These are phyloP conservation scores for Aaosphaeria arxii DNA, from an alignment of 2,329 filamentous ascomycete genomes.

Conservation along the genomic window DNA sequence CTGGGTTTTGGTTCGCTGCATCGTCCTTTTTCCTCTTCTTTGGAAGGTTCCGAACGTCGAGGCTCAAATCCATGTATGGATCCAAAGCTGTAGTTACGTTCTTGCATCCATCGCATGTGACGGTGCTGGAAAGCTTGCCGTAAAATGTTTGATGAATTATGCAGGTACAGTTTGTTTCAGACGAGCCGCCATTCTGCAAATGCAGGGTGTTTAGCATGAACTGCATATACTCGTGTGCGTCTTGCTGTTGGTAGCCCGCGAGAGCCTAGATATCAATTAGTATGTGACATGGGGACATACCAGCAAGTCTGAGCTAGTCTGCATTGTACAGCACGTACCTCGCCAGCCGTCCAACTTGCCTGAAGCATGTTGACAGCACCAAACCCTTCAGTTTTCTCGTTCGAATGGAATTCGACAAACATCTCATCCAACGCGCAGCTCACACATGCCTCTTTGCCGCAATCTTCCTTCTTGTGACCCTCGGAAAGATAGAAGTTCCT, in stretches of 20 bases:
- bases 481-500: conserved; percentile 90
- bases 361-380: conserved; percentile 86
- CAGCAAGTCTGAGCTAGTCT: no score
- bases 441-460: conserved; percentile 56
- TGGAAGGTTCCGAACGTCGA: conserved; percentile 74
- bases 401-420: conserved; percentile 62
- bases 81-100: conserved; percentile 81
- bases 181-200: conserved; percentile 64
- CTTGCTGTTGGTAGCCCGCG: conserved; percentile 91
- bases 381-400: conserved; percentile 82
- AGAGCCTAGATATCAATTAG: conserved; percentile 27
- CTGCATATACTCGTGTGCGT: conserved; percentile 96
- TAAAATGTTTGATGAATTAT: conserved; percentile 95
- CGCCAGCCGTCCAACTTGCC: conserved; percentile 83
- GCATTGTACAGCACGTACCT: conserved; percentile 42
- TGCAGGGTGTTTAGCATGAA: conserved; percentile 92
- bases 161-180: conserved; percentile 64
- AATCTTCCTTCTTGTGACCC: conserved; percentile 77
- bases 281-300: background rate
- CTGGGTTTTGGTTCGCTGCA: conserved; percentile 3
- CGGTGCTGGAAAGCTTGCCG: conserved; percentile 84
- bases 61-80: conserved; percentile 84
- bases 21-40: conserved; percentile 58
- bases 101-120: conserved; percentile 84
- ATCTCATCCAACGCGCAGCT: conserved; percentile 62